Percentiles rank a stretch among this genome's conserved stretches.
Evolutionary conservation across 225 moss, liverwort and hornwort genomes (phyloP).

Genomic region (Asterella californica): DNA sequence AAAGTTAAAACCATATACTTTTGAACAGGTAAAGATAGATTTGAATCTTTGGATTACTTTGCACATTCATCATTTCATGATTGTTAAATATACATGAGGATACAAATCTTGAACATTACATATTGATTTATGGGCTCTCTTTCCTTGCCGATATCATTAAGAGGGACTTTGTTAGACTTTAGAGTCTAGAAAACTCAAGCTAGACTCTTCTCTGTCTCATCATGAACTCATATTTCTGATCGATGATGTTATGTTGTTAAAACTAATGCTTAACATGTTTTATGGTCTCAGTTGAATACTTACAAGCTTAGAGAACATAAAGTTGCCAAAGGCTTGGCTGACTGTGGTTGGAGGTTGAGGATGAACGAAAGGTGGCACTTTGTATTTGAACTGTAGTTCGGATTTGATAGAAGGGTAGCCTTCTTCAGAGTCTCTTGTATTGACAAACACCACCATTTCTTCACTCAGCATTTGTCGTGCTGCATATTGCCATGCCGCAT

Average conservation of each 20-base stretch:
- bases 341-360: conserved; percentile 57
- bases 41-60: too few species aligned
- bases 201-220: background rate
- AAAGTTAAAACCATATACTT: too few species aligned
- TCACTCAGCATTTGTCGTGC: conserved; percentile 50
- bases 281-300: conserved; percentile 11
- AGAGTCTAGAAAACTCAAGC: background rate
- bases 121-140: too few species aligned
- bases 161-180: background rate
- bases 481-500: conserved; percentile 57
- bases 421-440: conserved; percentile 55
- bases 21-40: too few species aligned
- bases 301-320: conserved; percentile 90
- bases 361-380: conserved; percentile 45
- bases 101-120: too few species aligned
- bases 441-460: conserved; percentile 41
- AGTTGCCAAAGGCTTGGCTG: conserved; percentile 70
- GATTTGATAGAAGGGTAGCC: conserved; percentile 64
- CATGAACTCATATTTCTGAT: background rate
- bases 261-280: background rate
- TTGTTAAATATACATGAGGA: too few species aligned
- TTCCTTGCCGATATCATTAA: background rate
- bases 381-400: conserved; percentile 58
- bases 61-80: background rate
- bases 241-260: background rate